Evolutionary conservation across 2,329 filamentous ascomycete genomes (phyloP).

Genomic region (Phialophora chinensis): DNA sequence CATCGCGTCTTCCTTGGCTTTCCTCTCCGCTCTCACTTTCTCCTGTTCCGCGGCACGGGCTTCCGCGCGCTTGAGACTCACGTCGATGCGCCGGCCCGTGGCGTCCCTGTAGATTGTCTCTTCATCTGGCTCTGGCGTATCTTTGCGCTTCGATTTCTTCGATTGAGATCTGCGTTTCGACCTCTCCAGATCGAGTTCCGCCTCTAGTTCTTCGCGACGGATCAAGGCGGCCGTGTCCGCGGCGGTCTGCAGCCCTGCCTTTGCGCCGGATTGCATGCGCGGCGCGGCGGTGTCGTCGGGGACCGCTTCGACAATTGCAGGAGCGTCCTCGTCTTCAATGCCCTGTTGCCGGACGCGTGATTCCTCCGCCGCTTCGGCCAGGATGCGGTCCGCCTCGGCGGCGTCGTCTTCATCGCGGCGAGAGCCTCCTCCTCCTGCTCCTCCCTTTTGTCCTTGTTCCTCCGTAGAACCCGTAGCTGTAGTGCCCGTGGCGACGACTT

Average conservation of each 20-base stretch:
- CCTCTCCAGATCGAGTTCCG: slow-evolving; percentile 4
- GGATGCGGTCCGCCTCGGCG: slow-evolving; percentile 77
- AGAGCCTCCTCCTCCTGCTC: not conserved
- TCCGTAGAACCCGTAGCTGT: slow-evolving; percentile 58
- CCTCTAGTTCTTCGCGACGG: slow-evolving; percentile 65
- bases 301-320: slow-evolving; percentile 47
- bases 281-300: slow-evolving; percentile 38
- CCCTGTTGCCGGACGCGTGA: slow-evolving; percentile 56
- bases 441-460: slow-evolving; percentile 22
- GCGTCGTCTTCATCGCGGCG: not conserved
- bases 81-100: slow-evolving; percentile 89
- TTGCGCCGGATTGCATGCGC: slow-evolving; percentile 87
- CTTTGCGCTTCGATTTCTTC: slow-evolving; percentile 40
- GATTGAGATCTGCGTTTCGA: slow-evolving; percentile 10
- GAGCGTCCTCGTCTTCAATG: slow-evolving; percentile 58
- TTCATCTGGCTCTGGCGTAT: slow-evolving; percentile 57
- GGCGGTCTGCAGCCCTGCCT: slow-evolving; percentile 85
- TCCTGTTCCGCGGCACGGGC: slow-evolving; percentile 79
- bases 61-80: slow-evolving; percentile 87
- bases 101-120: slow-evolving; percentile 97
- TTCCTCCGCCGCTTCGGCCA: slow-evolving; percentile 74
- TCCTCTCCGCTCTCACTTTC: slow-evolving; percentile 66
- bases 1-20: slow-evolving; percentile 72
- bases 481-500: slow-evolving; percentile 47
- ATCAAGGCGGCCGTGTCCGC: slow-evolving; percentile 75